These are phyloP conservation scores for Geoglossum glabrum DNA, from an alignment of 495 filamentous ascomycete genomes.

Conservation along the genomic window DNA sequence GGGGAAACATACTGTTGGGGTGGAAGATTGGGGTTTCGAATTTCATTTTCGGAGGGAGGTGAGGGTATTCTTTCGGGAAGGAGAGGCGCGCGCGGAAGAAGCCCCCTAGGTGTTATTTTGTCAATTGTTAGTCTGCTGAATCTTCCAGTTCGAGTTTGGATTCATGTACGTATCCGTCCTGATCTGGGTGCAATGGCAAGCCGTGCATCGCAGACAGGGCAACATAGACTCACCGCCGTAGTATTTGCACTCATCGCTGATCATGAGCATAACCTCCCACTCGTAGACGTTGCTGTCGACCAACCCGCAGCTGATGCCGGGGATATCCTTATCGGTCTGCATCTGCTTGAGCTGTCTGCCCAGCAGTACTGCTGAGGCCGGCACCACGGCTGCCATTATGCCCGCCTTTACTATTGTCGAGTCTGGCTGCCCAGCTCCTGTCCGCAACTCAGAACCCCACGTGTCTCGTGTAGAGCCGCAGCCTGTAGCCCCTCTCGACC, in stretches of 20 bases:
- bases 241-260: conserved; percentile 84
- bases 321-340: conserved; percentile 76
- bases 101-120: conserved; percentile 37
- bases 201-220: not conserved
- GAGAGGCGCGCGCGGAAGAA: conserved; percentile 68
- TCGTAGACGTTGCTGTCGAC: conserved; percentile 84
- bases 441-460: too few species aligned
- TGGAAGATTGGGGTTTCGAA: conserved; percentile 86
- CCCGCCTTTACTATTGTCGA: not conserved
- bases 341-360: conserved; percentile 79
- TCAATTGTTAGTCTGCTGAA: conserved; percentile 3
- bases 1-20: conserved; percentile 47
- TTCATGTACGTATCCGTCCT: too few species aligned
- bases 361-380: conserved; percentile 51
- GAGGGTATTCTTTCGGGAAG: conserved; percentile 72
- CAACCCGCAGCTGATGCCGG: conserved; percentile 82
- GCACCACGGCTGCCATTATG: not conserved
- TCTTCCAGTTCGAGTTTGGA: not conserved
- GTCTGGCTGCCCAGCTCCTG: too few species aligned
- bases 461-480: too few species aligned
- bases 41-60: conserved; percentile 74
- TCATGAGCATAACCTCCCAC: conserved; percentile 99
- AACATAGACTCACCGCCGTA: conserved; percentile 56
- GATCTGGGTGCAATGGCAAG: too few species aligned
- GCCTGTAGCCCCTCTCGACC: too few species aligned